These are phyloP conservation scores for Tremella yokohamensis DNA, from an alignment of 768 basidiomycete genomes.

Conservation along the genomic window DNA sequence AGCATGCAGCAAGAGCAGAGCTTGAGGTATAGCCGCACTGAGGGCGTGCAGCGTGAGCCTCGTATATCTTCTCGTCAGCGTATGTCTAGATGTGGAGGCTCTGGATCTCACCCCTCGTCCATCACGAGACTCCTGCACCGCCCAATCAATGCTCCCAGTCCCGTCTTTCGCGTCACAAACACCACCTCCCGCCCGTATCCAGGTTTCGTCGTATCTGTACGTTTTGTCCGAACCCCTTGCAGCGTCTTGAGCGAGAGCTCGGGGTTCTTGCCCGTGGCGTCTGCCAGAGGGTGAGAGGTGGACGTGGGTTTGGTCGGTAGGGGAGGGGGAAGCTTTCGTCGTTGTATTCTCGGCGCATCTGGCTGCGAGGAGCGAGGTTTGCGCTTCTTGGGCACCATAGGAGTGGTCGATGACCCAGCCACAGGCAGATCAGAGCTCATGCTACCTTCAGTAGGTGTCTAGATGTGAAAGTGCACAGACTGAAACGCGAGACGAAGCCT, in stretches of 20 bases:
- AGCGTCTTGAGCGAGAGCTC: slow-evolving; percentile 18
- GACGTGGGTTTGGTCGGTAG: not conserved
- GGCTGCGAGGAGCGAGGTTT: not conserved
- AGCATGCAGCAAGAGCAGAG: slow-evolving; percentile 46
- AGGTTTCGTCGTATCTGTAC: slow-evolving; percentile 36
- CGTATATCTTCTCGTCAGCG: slow-evolving; percentile 25
- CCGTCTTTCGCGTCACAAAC: slow-evolving; percentile 46
- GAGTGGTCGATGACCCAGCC: too few relatives aligned
- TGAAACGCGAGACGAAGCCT: too few relatives aligned
- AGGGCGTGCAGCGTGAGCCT: slow-evolving; percentile 46
- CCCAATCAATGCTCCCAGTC: slow-evolving; percentile 46
- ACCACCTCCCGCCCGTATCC: slow-evolving; percentile 46
- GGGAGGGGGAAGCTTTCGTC: not conserved
- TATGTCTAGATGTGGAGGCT: not conserved
- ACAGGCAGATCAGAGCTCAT: not conserved
- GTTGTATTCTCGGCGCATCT: not conserved
- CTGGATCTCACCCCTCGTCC: slow-evolving; percentile 48
- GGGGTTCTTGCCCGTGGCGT: slow-evolving; percentile 10
- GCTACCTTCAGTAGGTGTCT: not conserved
- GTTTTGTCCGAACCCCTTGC: slow-evolving; percentile 28
- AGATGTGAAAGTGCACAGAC: not conserved
- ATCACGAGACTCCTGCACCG: slow-evolving; percentile 48
- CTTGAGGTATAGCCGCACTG: slow-evolving; percentile 49
- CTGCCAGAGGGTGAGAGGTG: slow-evolving; percentile 7
- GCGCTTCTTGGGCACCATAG: too few relatives aligned